Evolutionary conservation across 1,139 yeast genomes (phyloP).

Genomic region (Diutina siamensis): DNA sequence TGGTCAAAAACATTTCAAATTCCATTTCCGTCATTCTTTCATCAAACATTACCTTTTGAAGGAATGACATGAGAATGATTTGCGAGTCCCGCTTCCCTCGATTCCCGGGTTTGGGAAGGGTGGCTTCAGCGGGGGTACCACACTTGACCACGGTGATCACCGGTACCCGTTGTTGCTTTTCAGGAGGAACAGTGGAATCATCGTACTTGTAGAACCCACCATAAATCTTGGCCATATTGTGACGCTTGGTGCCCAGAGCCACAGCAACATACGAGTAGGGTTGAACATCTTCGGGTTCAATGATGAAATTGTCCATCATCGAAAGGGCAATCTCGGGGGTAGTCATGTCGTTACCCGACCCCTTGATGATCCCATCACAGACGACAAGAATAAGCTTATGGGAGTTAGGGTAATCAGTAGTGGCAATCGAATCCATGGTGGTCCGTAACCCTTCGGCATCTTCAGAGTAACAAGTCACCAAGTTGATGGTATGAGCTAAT

Average conservation of each 20-base stretch:
- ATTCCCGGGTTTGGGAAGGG: conserved; percentile 85
- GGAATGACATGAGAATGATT: conserved; percentile 82
- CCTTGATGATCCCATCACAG: conserved; percentile 91
- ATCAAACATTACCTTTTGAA: conserved; percentile 85
- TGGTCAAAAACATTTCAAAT: conserved; percentile 63
- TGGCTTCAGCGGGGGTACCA: conserved; percentile 80
- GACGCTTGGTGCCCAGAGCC: conserved; percentile 85
- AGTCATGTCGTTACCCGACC: conserved; percentile 75
- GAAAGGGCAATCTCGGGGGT: conserved; percentile 83
- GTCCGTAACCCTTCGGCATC: conserved; percentile 77
- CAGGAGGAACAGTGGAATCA: conserved; percentile 58
- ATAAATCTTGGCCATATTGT: conserved; percentile 93
- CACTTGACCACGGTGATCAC: conserved; percentile 76
- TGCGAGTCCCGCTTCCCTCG: conserved; percentile 98
- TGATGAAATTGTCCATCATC: conserved; percentile 78
- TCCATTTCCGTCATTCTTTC: conserved; percentile 96
- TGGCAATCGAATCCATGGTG: conserved; percentile 81
- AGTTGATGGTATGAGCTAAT: conserved; percentile 67
- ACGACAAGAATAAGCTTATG: conserved; percentile 76
- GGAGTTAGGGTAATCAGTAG: conserved; percentile 90
- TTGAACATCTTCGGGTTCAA: conserved; percentile 61
- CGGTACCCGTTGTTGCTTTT: conserved; percentile 85
- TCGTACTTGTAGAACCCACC: conserved; percentile 85
- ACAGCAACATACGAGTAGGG: conserved; percentile 89
- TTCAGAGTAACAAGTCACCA: conserved; percentile 93